phyloP scores from a whole-genome alignment of 148 eudicot species.

The Persicaria tinctoria region DNA sequence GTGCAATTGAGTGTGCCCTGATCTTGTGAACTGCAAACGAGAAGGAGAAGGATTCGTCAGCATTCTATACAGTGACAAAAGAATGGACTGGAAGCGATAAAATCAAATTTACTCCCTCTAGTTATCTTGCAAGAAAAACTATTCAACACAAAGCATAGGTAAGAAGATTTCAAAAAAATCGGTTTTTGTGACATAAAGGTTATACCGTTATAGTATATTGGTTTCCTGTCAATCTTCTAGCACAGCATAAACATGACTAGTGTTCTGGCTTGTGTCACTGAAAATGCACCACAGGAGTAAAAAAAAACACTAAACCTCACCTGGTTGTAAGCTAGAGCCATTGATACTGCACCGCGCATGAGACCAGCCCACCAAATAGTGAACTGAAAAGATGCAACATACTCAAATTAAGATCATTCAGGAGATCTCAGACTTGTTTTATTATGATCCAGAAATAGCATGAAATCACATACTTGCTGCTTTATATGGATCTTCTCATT shows the following conservation, averaged over 20 bases:
- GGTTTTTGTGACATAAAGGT: too few species aligned
- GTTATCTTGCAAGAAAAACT: too few species aligned
- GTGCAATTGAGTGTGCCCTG: slow-evolving; percentile 49
- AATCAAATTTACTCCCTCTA: not conserved
- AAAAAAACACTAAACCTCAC: slow-evolving; percentile 18
- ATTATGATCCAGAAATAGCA: not conserved
- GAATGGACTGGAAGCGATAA: not conserved
- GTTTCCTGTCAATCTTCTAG: too few species aligned
- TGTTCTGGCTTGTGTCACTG: not conserved
- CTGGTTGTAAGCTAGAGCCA: slow-evolving; percentile 86
- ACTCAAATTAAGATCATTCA: not conserved
- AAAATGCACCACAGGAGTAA: not conserved
- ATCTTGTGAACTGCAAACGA: slow-evolving; percentile 48
- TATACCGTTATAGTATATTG: too few species aligned
- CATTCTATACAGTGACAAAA: not conserved
- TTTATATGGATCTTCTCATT: slow-evolving; percentile 45
- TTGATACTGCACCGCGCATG: slow-evolving; percentile 82
- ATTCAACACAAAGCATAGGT: too few species aligned
- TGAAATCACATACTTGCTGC: slow-evolving; percentile 43
- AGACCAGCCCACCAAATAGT: slow-evolving; percentile 91
- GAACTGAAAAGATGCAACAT: slow-evolving; percentile 27
- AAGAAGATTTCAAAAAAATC: too few species aligned
- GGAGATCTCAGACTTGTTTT: not conserved
- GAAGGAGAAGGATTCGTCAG: slow-evolving; percentile 8
- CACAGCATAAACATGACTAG: too few species aligned